Percentiles rank a stretch among this genome's conserved stretches.
Conservation (phyloP, 75 land plant genomes). For the Larix kaempferi region DNA sequence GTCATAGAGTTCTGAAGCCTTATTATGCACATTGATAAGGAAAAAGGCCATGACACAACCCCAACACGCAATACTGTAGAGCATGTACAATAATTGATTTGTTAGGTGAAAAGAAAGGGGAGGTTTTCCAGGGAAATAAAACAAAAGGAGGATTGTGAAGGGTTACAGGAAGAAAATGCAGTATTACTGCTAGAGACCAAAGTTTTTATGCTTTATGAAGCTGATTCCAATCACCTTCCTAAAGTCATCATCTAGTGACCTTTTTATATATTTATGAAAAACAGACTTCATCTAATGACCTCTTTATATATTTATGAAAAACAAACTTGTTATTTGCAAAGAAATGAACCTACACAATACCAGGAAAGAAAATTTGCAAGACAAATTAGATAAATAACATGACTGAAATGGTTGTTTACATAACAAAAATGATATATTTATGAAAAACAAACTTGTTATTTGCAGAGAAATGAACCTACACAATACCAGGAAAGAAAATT, state of each 20-base stretch:
- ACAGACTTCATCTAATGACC: no score
- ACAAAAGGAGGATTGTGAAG: not conserved
- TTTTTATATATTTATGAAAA: no score
- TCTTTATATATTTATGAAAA: no score
- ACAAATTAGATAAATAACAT: no score
- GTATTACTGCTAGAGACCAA: not conserved
- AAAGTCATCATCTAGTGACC: slow-evolving; percentile 43
- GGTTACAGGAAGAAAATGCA: not conserved
- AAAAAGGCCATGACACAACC: slow-evolving; percentile 35
- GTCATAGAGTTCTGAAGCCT: not conserved
- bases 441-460: no score
- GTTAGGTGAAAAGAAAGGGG: not conserved
- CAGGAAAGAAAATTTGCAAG: no score
- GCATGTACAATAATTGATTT: slow-evolving; percentile 19
- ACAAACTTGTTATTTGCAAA: no score
- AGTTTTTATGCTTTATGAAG: slow-evolving; percentile 7
- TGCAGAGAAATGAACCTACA: no score
- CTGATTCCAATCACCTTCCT: slow-evolving; percentile 54
- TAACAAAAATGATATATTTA: no score
- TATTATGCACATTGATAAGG: slow-evolving; percentile 52
- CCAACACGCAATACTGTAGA: slow-evolving; percentile 29
- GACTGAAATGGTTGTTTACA: no score
- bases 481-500: no score
- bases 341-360: no score
- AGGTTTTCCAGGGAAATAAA: slow-evolving; percentile 12